phyloP scores from a whole-genome alignment of 2,329 filamentous ascomycete species.

The Fusarium sublunatum region DNA sequence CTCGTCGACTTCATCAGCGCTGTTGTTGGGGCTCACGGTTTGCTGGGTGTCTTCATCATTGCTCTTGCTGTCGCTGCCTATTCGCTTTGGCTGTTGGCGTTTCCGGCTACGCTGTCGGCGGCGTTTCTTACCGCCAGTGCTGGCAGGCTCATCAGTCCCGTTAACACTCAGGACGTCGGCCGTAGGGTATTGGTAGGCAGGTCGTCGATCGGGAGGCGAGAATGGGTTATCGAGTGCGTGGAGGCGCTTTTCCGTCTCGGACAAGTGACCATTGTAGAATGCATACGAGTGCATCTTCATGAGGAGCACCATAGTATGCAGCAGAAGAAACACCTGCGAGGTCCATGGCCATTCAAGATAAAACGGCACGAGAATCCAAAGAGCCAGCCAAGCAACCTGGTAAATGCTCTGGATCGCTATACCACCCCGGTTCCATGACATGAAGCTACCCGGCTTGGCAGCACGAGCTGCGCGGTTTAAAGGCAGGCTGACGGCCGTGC shows the following conservation, averaged over 20 bases:
- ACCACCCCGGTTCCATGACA: slow-evolving; percentile 83
- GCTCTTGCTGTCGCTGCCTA: slow-evolving; percentile 36
- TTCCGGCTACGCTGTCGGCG: slow-evolving; percentile 36
- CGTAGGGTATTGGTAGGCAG: slow-evolving; percentile 80
- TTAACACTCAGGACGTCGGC: slow-evolving; percentile 59
- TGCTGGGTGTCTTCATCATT: slow-evolving; percentile 44
- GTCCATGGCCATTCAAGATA: slow-evolving; percentile 94
- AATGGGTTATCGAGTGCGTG: slow-evolving; percentile 80
- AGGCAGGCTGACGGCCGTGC: slow-evolving; percentile 76
- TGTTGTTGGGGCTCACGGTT: slow-evolving; percentile 38
- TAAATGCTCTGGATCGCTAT: slow-evolving; percentile 85
- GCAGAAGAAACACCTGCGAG: slow-evolving; percentile 90
- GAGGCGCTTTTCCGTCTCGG: slow-evolving; percentile 85
- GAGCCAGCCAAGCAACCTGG: slow-evolving; percentile 79
- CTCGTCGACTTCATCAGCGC: slow-evolving; percentile 67
- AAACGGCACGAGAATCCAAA: slow-evolving; percentile 91
- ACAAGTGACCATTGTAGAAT: slow-evolving; percentile 97
- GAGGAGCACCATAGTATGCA: slow-evolving; percentile 89
- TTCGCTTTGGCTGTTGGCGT: slow-evolving; percentile 28
- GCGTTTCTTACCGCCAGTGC: slow-evolving; percentile 39
- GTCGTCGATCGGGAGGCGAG: slow-evolving; percentile 69
- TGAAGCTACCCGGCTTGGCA: slow-evolving; percentile 58
- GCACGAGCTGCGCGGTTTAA: slow-evolving; percentile 75
- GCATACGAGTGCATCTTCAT: slow-evolving; percentile 99
- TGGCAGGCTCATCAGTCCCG: slow-evolving; percentile 38